Conservation (phyloP, 805 yeast species). For the Candida hungchunana region DNA sequence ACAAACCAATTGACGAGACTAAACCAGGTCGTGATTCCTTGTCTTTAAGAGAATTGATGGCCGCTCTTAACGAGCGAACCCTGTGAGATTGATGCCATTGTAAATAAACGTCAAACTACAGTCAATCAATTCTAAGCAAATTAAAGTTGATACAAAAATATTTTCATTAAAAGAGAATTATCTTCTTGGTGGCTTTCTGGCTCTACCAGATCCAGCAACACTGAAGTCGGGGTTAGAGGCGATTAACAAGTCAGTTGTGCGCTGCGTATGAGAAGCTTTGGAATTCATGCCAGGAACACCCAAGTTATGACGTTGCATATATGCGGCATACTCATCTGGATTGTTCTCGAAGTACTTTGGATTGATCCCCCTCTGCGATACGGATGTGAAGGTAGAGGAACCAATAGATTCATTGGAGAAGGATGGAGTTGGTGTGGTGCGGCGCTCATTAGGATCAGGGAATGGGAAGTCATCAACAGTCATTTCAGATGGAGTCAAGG, state of each 20-base stretch:
- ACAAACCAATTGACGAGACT: no score
- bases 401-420: conserved; percentile 30
- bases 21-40: no score
- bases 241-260: conserved; percentile 17
- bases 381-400: conserved; percentile 67
- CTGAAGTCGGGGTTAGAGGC: conserved; percentile 24
- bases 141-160: background rate
- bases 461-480: conserved; percentile 16
- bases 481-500: conserved; percentile 6
- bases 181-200: conserved; percentile 1
- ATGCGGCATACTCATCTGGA: conserved; percentile 21
- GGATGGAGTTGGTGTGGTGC: conserved; percentile 28
- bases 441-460: conserved; percentile 23
- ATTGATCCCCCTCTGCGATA: conserved; percentile 70
- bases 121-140: background rate
- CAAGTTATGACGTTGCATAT: conserved; percentile 9
- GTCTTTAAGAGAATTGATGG: no score
- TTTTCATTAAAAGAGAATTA: background rate
- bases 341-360: conserved; percentile 42
- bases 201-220: conserved; percentile 9
- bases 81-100: no score
- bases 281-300: background rate
- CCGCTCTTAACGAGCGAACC: no score
- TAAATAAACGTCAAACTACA: no score
- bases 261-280: background rate